Evolutionary conservation across 768 basidiomycete species (phyloP), one percentile per base, ranked within the genome.

Genomic region (Suillus lakei): DNA sequence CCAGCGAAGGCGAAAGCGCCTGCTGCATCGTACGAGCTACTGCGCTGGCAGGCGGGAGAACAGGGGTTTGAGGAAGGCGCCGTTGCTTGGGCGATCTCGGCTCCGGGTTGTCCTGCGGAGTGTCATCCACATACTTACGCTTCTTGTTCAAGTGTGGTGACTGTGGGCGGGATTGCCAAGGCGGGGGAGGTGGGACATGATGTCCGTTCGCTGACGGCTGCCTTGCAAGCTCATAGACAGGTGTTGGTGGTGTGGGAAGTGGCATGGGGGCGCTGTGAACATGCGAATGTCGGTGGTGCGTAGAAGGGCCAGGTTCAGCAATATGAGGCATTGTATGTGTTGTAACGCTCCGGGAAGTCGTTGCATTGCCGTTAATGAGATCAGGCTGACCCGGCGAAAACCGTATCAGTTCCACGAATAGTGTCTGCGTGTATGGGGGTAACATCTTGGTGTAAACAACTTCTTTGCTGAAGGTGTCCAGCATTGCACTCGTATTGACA

Each of bases 331-430:
- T 64, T 5, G 70, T 70, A 26, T 68, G 69, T 0, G 50, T 32
- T 34, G 64, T 23, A 30, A 61, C 69, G 12, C 64, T 63, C 9
- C 76, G 76, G 21, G 64, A 66, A 26, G 61, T 51, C n/a, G 60
- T 51, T 26, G 44, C 36, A 28, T 9, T 44, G 56, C 72, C 69
- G 44, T 70, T 78, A 43, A 58, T 10, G 23, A 61, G 53, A 38
- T 77, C 76, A 6, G 76, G 76, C 34, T 77, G 76, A 50, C 77
- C 77, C 0, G 77, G 76, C 0, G 71, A 68, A 60, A 81, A 80
- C 44, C 80, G 79, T 61, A 91, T 82, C 18, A 94, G 86, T 56
- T 94, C 91, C 9, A 93, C 87, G 71, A 92, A 91, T 5, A 93
- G 70, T 1, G 91, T 92, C 65, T 84, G 86, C 5, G 82, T 85